Evolutionary conservation across 2,329 filamentous ascomycete genomes (phyloP), one percentile per base, ranked within the genome.

Genomic region (Chaetomium strumarium): DNA sequence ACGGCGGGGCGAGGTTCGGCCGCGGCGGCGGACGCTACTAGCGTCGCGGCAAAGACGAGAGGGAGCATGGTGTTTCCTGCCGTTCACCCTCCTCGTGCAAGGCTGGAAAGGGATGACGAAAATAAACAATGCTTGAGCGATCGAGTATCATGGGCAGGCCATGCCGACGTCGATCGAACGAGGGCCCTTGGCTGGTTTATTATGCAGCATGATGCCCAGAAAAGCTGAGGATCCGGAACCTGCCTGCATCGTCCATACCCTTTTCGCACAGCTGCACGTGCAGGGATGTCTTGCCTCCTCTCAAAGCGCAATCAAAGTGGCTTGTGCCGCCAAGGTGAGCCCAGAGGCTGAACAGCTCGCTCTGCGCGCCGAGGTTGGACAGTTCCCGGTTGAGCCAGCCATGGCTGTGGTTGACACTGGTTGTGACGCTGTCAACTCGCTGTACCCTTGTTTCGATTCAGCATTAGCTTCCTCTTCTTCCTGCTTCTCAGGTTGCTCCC

Each of bases 11-110:
- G 24, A 9, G 19, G 16, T 9, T 40, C 43, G 36, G 52, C 10
- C 2, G 51, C 38, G 11, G 51, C 52, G 14, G 48, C 46, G 33
- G 53, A 46, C 43, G 51, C 38, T 29, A 57, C 16, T 11, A 60
- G 34, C 16, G 54, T 17, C 31, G 52, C 46, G 29, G 55, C 54
- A 29, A 55, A 31, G 39, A 55, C 3, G 12, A 57, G 41, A 14
- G 52, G 55, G 14, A 59, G 41, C 57, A 61, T 59, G 6, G 37
- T 55, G 49, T 7, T 16, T 8, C 34, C 34, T 13, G 34, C 14
- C 34, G 3, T 4, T 37, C 34, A 14, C 34, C 34, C 14, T n/a
- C 13, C 13, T n/a, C n/a, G 12, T 8, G n/a, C 7, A 8, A 8
- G 34, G 3, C 13, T n/a, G 16, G 14, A n/a, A 8, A n/a, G 13